Percentiles rank a stretch among this genome's conserved stretches.
Evolutionary conservation across 2,329 filamentous ascomycete genomes (phyloP).

Genomic region (Aspergillus latus): DNA sequence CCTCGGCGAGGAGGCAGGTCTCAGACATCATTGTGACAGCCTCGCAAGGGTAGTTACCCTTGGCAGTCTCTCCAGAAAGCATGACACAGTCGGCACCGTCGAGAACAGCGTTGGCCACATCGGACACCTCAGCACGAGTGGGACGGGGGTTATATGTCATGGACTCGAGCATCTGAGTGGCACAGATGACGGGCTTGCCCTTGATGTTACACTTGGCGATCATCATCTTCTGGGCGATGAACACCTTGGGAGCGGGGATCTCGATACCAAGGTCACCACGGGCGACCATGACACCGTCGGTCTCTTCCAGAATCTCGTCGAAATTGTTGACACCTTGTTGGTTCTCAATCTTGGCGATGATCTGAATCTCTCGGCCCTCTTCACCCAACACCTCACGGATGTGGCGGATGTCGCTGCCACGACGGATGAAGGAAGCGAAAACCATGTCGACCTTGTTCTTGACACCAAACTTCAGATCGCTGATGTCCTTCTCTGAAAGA

Average conservation of each 20-base stretch:
- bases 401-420: slow-evolving; percentile 84
- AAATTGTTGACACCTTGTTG: slow-evolving; percentile 99
- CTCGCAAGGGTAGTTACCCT: slow-evolving; percentile 90
- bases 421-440: slow-evolving; percentile 97
- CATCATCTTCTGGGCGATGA: slow-evolving; percentile 99
- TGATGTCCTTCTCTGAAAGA: slow-evolving; percentile 97
- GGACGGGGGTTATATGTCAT: slow-evolving; percentile 99
- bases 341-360: slow-evolving; percentile 99
- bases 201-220: slow-evolving; percentile 99
- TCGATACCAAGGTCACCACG: slow-evolving; percentile 98
- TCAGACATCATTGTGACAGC: slow-evolving; percentile 98
- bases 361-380: slow-evolving; percentile 94
- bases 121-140: slow-evolving; percentile 96
- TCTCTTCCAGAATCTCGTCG: slow-evolving; percentile 90
- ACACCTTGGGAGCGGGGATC: slow-evolving; percentile 97
- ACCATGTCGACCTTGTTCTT: slow-evolving; percentile 99
- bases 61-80: slow-evolving; percentile 98
- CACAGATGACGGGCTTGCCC: slow-evolving; percentile 98
- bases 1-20: slow-evolving; percentile 93
- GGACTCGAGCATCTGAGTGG: slow-evolving; percentile 99
- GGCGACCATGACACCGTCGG: slow-evolving; percentile 99
- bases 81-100: slow-evolving; percentile 99
- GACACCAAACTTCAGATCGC: slow-evolving; percentile 89
- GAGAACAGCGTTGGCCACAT: slow-evolving; percentile 96
- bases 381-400: slow-evolving; percentile 90